Evolutionary conservation across 2,329 filamentous ascomycete genomes (phyloP).

Genomic region (Arachnopeziza araneosa): DNA sequence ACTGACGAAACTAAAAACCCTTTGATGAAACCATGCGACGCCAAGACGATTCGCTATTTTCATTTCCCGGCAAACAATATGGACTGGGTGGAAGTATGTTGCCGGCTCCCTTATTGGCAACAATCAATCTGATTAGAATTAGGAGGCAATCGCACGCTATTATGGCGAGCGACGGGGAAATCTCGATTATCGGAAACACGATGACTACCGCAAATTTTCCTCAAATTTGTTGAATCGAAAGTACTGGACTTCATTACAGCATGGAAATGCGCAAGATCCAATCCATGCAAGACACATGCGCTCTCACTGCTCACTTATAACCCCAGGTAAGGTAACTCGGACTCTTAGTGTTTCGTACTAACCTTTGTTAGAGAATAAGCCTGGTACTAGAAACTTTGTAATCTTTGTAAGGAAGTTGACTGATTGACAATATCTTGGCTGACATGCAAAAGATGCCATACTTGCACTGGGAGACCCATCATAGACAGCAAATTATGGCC

Average conservation of each 20-base stretch:
- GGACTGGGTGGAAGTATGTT: slow-evolving; percentile 16
- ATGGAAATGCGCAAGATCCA: slow-evolving; percentile 12
- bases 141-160: slow-evolving; percentile 14
- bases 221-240: slow-evolving; percentile 15
- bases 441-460: slow-evolving; percentile 22
- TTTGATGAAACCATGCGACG: background rate
- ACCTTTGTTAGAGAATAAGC: background rate
- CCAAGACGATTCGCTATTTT: slow-evolving; percentile 10
- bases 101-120: background rate
- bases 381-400: slow-evolving; percentile 11
- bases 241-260: slow-evolving; percentile 10
- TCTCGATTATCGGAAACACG: background rate
- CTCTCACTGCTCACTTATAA: slow-evolving; percentile 14
- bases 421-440: background rate
- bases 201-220: slow-evolving; percentile 6
- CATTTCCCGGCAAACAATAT: slow-evolving; percentile 21
- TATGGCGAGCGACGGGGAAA: slow-evolving; percentile 4
- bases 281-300: slow-evolving; percentile 20
- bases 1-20: background rate
- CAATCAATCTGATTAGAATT: background rate
- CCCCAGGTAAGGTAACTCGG: slow-evolving; percentile 11
- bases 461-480: slow-evolving; percentile 25
- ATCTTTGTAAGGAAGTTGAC: slow-evolving; percentile 12
- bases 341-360: background rate
- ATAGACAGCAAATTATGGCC: slow-evolving; percentile 5